Percentiles rank a stretch among this genome's conserved stretches.
Evolutionary conservation across 306 rosid genomes (phyloP).

Genomic region (Fragaria ananassa): DNA sequence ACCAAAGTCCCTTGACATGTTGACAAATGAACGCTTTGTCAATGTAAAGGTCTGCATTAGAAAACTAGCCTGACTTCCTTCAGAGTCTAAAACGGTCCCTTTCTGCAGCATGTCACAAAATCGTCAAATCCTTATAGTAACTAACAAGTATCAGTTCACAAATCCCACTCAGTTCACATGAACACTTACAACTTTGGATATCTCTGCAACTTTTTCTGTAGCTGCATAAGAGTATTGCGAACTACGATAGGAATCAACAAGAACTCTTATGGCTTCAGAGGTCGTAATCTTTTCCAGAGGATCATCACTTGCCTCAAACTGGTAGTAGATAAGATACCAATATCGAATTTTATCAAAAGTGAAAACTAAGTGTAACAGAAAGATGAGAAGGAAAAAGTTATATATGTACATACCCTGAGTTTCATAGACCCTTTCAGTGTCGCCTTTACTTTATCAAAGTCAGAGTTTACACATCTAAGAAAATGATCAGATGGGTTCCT

Average conservation of each 20-base stretch:
- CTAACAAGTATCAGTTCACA: not conserved
- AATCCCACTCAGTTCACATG: not conserved
- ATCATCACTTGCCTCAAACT: constrained; percentile 87
- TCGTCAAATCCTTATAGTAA: not conserved
- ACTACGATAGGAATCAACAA: constrained; percentile 56
- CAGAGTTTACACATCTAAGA: constrained; percentile 89
- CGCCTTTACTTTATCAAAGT: constrained; percentile 88
- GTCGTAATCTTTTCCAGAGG: constrained; percentile 80
- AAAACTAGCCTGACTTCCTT: constrained; percentile 98
- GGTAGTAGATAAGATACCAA: constrained; percentile 14
- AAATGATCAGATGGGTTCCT: constrained; percentile 99
- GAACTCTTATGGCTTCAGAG: constrained; percentile 77
- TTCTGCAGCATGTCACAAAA: constrained; percentile 47
- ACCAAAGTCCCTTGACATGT: constrained; percentile 99
- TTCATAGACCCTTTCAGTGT: constrained; percentile 92
- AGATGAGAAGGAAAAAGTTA: not conserved
- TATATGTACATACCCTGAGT: constrained; percentile 48
- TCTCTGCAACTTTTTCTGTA: constrained; percentile 68
- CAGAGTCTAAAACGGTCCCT: constrained; percentile 84
- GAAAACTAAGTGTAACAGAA: not conserved
- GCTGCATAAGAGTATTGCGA: constrained; percentile 75
- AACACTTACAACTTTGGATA: constrained; percentile 78
- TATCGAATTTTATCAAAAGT: not conserved
- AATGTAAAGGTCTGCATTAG: constrained; percentile 66
- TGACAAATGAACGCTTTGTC: constrained; percentile 81